Evolutionary conservation across 2,329 filamentous ascomycete genomes (phyloP), one percentile per base, ranked within the genome.

Genomic region (Dothistroma septosporum): DNA sequence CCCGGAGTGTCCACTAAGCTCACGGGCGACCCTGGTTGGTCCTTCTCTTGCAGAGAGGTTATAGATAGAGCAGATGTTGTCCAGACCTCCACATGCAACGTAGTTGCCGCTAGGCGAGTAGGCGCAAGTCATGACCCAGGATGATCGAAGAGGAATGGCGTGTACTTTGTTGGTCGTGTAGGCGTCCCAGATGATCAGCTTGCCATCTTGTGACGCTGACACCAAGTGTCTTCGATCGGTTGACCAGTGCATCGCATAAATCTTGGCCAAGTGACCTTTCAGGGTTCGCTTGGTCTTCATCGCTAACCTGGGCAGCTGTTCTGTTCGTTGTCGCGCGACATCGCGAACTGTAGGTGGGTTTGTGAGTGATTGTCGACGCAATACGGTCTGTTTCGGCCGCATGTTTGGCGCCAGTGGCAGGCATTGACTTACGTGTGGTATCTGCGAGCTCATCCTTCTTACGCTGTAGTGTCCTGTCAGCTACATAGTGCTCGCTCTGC

Each of bases 231-330:
- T 88, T 74, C 94, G 87, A 79, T 99, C 94, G 66, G 94, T 99
- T 35, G 94, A 97, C 94, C 94, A 99, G 82, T 99, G 94, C 94
- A 99, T 99, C 72, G 94, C 94, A 78, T 99, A 99, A 73, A 99
- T 99, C 82, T 99, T 99, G 72, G 94, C 94, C 69, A 99, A 81
- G 83, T 99, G 94, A 68, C 94, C 94, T 82, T 97, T 97, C 69
- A 99, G 84, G 55, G 92, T 97, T 73, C 92, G 90, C 82, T 96
- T 94, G 67, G 93, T 90, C 84, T 94, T 96, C 94, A 99, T 97
- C 75, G 93, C 85, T 78, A 95, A 94, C 78, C 90, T 89, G 67
- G 93, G 92, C 71, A 99, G 87, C 68, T 90, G 83, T 77, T 97
- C 94, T 78, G 96, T 93, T 68, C 93, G 89, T 80, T 93, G 90